Evolutionary conservation across 78 protist species (phyloP).

Genomic region (Dictyostelium firmibasis): DNA sequence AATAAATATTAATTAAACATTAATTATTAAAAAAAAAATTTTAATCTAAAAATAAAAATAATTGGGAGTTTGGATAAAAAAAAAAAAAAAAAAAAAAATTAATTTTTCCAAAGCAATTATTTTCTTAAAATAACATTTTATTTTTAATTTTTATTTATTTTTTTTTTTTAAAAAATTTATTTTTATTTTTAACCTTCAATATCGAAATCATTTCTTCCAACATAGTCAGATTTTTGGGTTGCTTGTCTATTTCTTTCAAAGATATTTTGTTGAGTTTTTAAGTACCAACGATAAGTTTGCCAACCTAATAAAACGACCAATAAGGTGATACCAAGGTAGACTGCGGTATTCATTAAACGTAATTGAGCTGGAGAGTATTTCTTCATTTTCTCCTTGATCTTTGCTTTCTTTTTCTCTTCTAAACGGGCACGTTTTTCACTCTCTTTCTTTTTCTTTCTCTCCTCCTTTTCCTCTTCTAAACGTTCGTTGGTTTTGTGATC

Average conservation of each 20-base stretch:
- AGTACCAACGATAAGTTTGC: slow-evolving; percentile 82
- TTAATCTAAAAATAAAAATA: background rate
- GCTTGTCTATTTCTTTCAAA: slow-evolving; percentile 14
- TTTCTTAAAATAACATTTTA: background rate
- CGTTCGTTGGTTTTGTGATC: slow-evolving; percentile 45
- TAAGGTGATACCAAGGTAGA: slow-evolving; percentile 15
- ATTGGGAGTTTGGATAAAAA: background rate
- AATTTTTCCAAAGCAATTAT: background rate
- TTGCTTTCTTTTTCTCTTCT: slow-evolving; percentile 39
- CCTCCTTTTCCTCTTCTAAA: slow-evolving; percentile 40
- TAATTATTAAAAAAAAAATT: too few species aligned
- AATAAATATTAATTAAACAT: too few species aligned
- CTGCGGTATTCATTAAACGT: slow-evolving; percentile 9
- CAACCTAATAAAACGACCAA: slow-evolving; percentile 29
- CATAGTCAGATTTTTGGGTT: background rate
- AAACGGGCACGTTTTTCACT: slow-evolving; percentile 1
- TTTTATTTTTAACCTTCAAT: slow-evolving; percentile 20
- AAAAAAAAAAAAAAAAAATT: background rate
- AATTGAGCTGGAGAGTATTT: slow-evolving; percentile 49
- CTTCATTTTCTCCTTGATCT: slow-evolving; percentile 38
- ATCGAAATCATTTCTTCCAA: background rate
- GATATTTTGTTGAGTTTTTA: slow-evolving; percentile 65
- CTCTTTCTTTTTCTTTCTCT: slow-evolving; percentile 50
- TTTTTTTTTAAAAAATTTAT: background rate
- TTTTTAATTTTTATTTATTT: background rate